Percentiles rank a stretch among this genome's conserved stretches.
Evolutionary conservation across 805 yeast genomes (phyloP).

Genomic region (Priceomyces medius): DNA sequence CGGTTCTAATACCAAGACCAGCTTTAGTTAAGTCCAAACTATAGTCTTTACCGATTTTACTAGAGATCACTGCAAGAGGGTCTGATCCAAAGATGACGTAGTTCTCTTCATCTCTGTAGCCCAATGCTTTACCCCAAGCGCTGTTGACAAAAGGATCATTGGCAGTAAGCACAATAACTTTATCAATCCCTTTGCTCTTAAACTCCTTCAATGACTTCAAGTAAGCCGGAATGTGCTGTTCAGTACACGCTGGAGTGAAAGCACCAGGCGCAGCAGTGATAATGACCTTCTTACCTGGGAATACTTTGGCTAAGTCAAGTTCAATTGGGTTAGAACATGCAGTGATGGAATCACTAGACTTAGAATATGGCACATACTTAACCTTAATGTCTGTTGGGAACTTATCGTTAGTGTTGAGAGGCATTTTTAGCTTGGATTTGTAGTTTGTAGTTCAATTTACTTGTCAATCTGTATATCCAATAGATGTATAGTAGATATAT

Average conservation of each 20-base stretch:
- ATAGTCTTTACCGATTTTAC: conserved; percentile 54
- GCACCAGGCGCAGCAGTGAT: conserved; percentile 84
- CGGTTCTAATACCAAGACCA: conserved; percentile 59
- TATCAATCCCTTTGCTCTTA: conserved; percentile 60
- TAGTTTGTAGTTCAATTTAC: not conserved
- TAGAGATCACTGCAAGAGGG: conserved; percentile 59
- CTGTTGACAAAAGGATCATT: conserved; percentile 71
- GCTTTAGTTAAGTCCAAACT: conserved; percentile 49
- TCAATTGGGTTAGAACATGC: conserved; percentile 40
- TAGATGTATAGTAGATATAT: not conserved
- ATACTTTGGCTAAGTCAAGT: conserved; percentile 30
- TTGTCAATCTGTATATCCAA: not conserved
- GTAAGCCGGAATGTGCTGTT: conserved; percentile 70
- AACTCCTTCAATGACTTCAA: conserved; percentile 50
- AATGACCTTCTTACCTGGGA: conserved; percentile 54
- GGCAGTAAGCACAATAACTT: conserved; percentile 59
- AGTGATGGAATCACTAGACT: conserved; percentile 32
- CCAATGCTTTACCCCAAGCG: conserved; percentile 64
- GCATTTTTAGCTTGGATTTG: not conserved
- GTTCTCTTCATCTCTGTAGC: conserved; percentile 33
- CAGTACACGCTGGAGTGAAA: conserved; percentile 80
- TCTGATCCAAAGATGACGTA: conserved; percentile 62
- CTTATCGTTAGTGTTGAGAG: conserved; percentile 6
- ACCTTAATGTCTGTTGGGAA: conserved; percentile 39
- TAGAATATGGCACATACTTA: conserved; percentile 42